A percentile compares a stretch with the other conserved stretches of the same genome.
Conservation (phyloP, 208 protist species). For the Acanthamoeba healyi region DNA sequence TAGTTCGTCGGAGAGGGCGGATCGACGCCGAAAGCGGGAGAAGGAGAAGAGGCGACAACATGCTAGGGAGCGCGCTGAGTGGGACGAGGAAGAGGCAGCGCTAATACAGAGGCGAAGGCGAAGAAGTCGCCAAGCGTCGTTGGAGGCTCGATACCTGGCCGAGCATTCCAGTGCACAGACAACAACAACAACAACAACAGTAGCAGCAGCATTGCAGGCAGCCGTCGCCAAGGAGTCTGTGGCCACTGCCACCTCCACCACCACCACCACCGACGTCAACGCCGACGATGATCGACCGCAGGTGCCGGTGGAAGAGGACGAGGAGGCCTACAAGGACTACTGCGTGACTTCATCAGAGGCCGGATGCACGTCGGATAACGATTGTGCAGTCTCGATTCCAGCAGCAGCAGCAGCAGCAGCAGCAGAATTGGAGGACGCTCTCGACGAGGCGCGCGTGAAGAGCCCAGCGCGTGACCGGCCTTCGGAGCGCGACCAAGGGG, state of each 20-base stretch:
- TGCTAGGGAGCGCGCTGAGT: neutral
- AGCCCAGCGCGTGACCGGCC: neutral
- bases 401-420: neutral
- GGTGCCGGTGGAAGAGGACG: conserved; percentile 3
- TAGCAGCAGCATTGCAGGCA: too few species aligned
- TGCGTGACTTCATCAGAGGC: too few species aligned
- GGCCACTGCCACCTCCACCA: too few species aligned
- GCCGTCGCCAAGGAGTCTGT: too few species aligned
- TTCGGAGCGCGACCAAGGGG: neutral
- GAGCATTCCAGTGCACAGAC: neutral
- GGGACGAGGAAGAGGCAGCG: neutral
- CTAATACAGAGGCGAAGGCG: neutral
- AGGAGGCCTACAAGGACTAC: neutral
- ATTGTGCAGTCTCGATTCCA: neutral
- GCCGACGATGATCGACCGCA: neutral
- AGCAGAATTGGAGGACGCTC: neutral
- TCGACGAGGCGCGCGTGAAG: neutral
- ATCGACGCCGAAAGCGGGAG: neutral
- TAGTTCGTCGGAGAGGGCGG: neutral
- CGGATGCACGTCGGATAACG: neutral
- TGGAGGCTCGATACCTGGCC: neutral
- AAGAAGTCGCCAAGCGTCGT: neutral
- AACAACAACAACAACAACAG: neutral
- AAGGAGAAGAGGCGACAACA: neutral
- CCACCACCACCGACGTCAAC: too few species aligned